Conservation (phyloP, 2,329 filamentous ascomycete species). For the Iodosphaeria phyllophila region DNA sequence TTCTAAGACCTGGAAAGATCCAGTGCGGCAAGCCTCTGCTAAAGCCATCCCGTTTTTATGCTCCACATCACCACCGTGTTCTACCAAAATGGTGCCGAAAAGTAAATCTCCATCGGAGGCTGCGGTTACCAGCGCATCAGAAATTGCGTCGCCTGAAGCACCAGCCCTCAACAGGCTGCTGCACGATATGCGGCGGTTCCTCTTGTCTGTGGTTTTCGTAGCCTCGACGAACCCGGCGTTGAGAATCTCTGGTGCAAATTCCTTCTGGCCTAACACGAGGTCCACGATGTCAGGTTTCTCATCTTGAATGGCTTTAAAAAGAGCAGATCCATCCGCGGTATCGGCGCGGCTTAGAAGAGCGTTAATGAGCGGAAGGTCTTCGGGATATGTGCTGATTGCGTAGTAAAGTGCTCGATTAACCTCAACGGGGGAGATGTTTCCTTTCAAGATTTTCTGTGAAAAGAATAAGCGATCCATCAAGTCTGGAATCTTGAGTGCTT, state of each 20-base stretch:
- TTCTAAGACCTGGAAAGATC: slow-evolving; percentile 26
- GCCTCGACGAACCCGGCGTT: slow-evolving; percentile 24
- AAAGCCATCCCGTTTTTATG: slow-evolving; percentile 33
- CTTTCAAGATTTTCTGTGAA: slow-evolving; percentile 28
- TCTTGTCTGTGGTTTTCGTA: slow-evolving; percentile 20
- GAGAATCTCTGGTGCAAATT: slow-evolving; percentile 19
- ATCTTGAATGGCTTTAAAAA: slow-evolving; percentile 25
- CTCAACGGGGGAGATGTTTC: slow-evolving; percentile 26
- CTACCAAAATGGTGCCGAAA: slow-evolving; percentile 29
- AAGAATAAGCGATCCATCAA: slow-evolving; percentile 30
- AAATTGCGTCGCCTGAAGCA: slow-evolving; percentile 24
- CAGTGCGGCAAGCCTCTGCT: slow-evolving; percentile 32
- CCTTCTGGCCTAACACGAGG: slow-evolving; percentile 21
- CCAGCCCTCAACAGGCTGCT: slow-evolving; percentile 25
- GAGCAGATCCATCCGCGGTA: slow-evolving; percentile 27
- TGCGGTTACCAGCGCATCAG: slow-evolving; percentile 29
- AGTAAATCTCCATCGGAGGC: slow-evolving; percentile 32
- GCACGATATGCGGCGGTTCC: slow-evolving; percentile 23
- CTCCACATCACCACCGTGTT: slow-evolving; percentile 30
- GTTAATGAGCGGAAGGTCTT: slow-evolving; percentile 28
- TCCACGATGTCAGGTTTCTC: slow-evolving; percentile 25
- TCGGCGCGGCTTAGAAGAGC: slow-evolving; percentile 27
- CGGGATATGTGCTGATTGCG: slow-evolving; percentile 25
- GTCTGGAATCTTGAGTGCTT: slow-evolving; percentile 30
- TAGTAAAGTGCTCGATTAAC: slow-evolving; percentile 32